Base-by-base conservation (phyloP, 2,329 filamentous ascomycete species). In the Cladosporium sp. region DNA sequence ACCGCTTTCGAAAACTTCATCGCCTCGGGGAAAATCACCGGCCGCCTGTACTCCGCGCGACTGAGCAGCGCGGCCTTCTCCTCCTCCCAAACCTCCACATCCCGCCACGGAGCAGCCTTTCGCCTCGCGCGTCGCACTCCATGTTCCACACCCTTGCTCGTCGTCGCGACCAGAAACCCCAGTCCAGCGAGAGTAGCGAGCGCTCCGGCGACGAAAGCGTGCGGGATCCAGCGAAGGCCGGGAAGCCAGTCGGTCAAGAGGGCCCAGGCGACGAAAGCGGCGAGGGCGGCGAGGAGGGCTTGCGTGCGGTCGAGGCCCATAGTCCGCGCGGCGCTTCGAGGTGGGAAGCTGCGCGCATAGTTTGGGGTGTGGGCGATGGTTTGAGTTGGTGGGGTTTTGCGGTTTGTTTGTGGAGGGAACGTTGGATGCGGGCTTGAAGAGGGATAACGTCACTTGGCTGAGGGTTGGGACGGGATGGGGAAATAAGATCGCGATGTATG, bases 211-310 rank as follows among this genome's bases (percentile, higher is more conserved):
- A 86, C 74, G 68, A 97, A 89, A 62, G 91, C 89, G 71, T 95
- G 87, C 63, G 87, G 88, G 40, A 88, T 78, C 79, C 87, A 95
- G 69, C 89, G 89, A 60, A 97, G 76, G 55, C 83, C 74, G 31
- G 92, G 90, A 63, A 90, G 77, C 84, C 87, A 95, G 74, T 87
- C 84, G 61, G 89, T 85, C 55, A 86, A 80, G 69, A 91, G 85
- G 57, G 88, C 87, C 92, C 92, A 97, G 68, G 89, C 85, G 68
- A 96, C 76, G 71, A 95, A 89, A 69, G 77, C 80, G 70, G 79
- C 83, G 68, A 86, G 70, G 69, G 78, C 80, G 69, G 83, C 83
- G 71, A 87, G 70, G 68, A 82, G 77, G 70, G 84, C 78, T 80
- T 90, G 80, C 78, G 81, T 83, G 74, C 82, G 81, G 77, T 82